Evolutionary conservation across 2,329 filamentous ascomycete species (phyloP), one percentile per base, ranked within the genome.

Genomic region (Cercospora sojina): DNA sequence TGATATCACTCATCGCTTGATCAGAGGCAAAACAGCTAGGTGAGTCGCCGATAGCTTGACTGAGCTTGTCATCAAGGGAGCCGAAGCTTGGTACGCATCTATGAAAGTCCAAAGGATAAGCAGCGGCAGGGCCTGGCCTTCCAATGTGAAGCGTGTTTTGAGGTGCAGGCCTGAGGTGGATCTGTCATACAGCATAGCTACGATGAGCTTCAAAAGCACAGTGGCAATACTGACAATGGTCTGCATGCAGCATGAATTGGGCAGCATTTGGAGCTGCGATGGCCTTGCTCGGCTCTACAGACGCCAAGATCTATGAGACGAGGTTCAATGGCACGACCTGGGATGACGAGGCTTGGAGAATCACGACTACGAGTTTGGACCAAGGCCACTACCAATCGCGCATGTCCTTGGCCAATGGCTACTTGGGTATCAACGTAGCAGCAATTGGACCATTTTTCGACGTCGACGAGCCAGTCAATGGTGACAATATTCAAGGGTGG

Each of bases 401-500:
- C 51, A 82, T 86, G 18, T 84, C 84, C 12, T 79, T 88, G 43
- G 85, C 85, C 4, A 90, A 90, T 74, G 88, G 88, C 20, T 90
- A 90, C 70, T 75, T 89, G 5, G 88, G 88, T 8, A 87, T 89
- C 73, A 88, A 84, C 68, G 80, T 89, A 29, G 87, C 87, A 25
- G 83, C 86, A n/a, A 80, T 83, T 7, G 88, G 88, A 0, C 87
- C 87, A 0, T 87, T 89, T 74, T 89, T 88, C 73, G 87, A 89
- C 71, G 76, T 84, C 27, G 86, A 88, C 70, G 81, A 81, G 5
- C 79, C 80, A 59, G 84, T 81, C 59, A 83, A 87, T 66, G 81
- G 83, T 38, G 85, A 87, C 66, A 87, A 84, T 70, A 77, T 78
- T 55, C 75, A 77, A 64, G 89, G 88, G 9, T 91, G 89, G 89